Percentiles rank a stretch among this genome's conserved stretches.
These are phyloP conservation scores for Circinella umbellata DNA, from an alignment of 371 early-diverging fungal species.

Conservation along the genomic window DNA sequence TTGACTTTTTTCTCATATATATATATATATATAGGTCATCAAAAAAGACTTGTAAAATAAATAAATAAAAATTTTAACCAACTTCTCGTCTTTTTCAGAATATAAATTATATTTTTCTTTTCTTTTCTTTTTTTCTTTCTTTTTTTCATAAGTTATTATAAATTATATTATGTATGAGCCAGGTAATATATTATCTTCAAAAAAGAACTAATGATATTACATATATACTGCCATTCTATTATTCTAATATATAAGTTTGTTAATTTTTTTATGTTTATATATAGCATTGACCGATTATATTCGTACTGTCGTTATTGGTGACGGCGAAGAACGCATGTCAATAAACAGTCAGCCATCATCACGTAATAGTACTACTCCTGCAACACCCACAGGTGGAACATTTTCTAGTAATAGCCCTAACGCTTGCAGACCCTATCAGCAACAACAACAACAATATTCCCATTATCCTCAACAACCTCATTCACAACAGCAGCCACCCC, in stretches of 20 bases:
- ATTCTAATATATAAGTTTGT: too few species aligned
- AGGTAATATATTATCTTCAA: constrained; percentile 4
- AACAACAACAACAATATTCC: not conserved
- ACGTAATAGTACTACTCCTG: constrained; percentile 1
- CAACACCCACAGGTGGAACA: constrained; percentile 9
- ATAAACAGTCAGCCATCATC: constrained; percentile 1
- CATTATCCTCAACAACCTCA: too few species aligned
- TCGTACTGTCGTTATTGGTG: constrained; percentile 1
- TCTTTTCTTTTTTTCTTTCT: not conserved
- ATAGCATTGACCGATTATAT: constrained; percentile 11
- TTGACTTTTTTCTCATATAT: not conserved
- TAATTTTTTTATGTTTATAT: not conserved
- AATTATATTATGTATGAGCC: constrained; percentile 17
- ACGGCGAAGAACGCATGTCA: constrained; percentile 6
- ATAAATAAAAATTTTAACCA: too few species aligned
- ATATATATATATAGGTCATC: too few species aligned
- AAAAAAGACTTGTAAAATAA: too few species aligned
- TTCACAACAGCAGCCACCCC: not conserved
- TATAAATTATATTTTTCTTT: not conserved
- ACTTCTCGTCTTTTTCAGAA: not conserved
- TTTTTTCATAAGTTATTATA: not conserved
- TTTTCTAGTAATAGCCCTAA: not conserved
- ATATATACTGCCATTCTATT: too few species aligned
- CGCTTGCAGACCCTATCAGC: constrained; percentile 12
- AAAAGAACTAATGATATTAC: too few species aligned